Evolutionary conservation across 306 rosid species (phyloP), one percentile per base, ranked within the genome.

Genomic region (Echinosophora koreensis): DNA sequence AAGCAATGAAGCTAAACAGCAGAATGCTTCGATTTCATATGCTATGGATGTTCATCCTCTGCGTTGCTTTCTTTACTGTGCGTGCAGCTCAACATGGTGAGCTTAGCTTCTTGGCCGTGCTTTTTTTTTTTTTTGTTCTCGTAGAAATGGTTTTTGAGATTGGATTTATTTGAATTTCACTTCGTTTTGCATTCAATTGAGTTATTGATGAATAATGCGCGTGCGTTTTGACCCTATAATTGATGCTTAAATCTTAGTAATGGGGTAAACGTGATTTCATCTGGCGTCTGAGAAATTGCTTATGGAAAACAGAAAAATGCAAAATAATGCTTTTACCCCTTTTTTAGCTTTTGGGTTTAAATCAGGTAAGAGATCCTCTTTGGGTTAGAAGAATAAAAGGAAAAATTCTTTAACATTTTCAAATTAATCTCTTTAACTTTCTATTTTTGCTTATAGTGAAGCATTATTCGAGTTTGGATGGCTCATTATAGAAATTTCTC

Each of bases 61-160:
- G 81, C 84, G 78, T 66, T 6, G 78, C 71, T 41, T 74, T 79
- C 39, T 71, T 79, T 44, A 37, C 75, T 30, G 59, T 50, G 12
- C 81, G 64, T 79, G 72, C 90, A 56, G 89, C 97, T 63, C 60
- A 71, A 63, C 82, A 69, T 42, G 82, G 98, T 94, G 58, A 90
- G 87, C 69, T 72, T 77, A 78, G 12, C 3, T 39, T 1, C 1
- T 58, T 58, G 22, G 9, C 0, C 5, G 42, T 66, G 37, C 55
- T 38, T 17, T 66, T 42, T 30, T 22, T 22, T 22, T 22, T 22
- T 22, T 22, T 22, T 22, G 22, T 22, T 30, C 32, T 30, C 32
- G 32, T 30, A 30, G 32, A 30, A 30, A 30, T 67, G 71, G 47
- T 68, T 70, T 77, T 67, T 70, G 37, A 54, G 68, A 66, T 75